Base-by-base conservation (phyloP, 352 stramenopile genomes). In the Phytophthora agathidicida region DNA sequence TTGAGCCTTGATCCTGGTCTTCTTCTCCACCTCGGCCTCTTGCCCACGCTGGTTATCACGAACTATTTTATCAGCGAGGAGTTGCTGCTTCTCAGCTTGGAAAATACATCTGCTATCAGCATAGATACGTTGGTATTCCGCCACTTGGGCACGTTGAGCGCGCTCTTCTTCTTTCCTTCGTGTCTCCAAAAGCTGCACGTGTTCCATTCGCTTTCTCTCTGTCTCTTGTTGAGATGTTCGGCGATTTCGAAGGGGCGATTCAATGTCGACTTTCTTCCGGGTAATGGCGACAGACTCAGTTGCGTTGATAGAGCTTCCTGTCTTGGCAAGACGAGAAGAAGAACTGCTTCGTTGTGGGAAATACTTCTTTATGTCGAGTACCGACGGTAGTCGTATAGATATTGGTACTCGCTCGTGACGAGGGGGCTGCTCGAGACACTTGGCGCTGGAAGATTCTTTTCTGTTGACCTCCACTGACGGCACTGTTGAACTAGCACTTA, bases 231-330 rank as follows among this genome's bases (percentile, higher is more conserved):
- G 38, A 9, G 36, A 55, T 22, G 22, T 10, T 19, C 31, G 62
- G 11, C 36, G 48, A 11, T 30, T 14, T 30, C 33, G 62, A 49
- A 28, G 22, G 10, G 48, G 62, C 24, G 56, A 56, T 41, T n/a
- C 19, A 32, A 57, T 24, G 2, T 63, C 56, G 3, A 71, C 28
- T 51, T 67, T 71, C 37, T 71, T 71, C 13, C 62, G 52, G 9
- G 47, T 55, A 22, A 71, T 71, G 3, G 55, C 42, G 8, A 54
- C 20, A 17, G 43, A 30, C 8, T 50, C 42, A 26, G 14, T 26
- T 28, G 7, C 5, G 4, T 27, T 41, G 20, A 44, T 28, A 19
- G 24, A 32, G 9, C 33, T 43, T 27, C 16, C 27, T 17, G 33
- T 39, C 5, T 51, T 7, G 3, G 17, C 10, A 35, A 22, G 17